Evolutionary conservation across 495 filamentous ascomycete species (phyloP), one percentile per base, ranked within the genome.

Genomic region (Collariella sp.): DNA sequence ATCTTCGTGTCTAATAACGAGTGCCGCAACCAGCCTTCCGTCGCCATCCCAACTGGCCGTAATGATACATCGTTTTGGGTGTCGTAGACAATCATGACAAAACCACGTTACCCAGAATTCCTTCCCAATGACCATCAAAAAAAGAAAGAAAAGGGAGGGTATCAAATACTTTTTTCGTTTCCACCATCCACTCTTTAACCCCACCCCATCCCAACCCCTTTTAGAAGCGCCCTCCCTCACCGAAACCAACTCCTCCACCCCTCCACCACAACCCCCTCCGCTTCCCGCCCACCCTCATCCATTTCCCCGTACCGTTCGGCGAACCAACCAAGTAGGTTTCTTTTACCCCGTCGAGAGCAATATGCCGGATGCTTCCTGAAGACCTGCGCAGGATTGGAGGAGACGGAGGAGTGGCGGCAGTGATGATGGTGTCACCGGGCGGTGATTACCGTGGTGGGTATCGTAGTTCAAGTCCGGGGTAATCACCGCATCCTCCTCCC

Each of bases 171-270:
- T 24, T 57, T 49, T 18, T 9, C n/a, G 46, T 22, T 33, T 31
- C 33, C 23, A 50, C 26, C 18, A 45, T 39, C 33, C 52, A 46
- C 49, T 47, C n/a, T 35, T 41, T 19, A 31, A 4, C 16, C 2
- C 9, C 31, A 9, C 7, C 5, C 20, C 2, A 24, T 20, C 19
- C 23, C 1, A 12, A 23, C 36, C 10, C 5, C 10, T 44, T 22
- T 31, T 31, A 9, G 4, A 9, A 5, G 26, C 26, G 4, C 26
- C 29, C 7, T 16, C 33, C 40, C 31, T 56, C 50, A 74, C 26
- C 67, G 66, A 48, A 78, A 77, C 20, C 73, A 64, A 34, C 60
- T 73, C 31, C 70, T 68, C 48, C 73, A 67, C 18, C 72, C 66
- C 46, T 75, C 67, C 20, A 67, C 70, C 46, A 75, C 61, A 42